Conservation (phyloP, 352 stramenopile species). For the Phytophthora pluvialis region DNA sequence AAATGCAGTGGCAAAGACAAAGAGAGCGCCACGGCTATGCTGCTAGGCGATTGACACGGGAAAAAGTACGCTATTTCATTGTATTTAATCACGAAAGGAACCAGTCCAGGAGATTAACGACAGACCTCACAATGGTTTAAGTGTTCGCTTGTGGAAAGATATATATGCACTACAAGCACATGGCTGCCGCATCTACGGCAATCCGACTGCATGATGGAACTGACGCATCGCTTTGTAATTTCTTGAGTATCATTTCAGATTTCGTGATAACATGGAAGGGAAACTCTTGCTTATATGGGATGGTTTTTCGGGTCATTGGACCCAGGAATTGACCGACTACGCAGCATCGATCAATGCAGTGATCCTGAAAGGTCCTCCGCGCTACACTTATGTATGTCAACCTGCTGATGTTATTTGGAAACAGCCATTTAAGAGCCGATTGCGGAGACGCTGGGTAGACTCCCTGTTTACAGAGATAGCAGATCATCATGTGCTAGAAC, state of each 20-base stretch:
- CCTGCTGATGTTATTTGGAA: too few species aligned
- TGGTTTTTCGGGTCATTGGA: too few species aligned
- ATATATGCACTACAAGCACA: not conserved
- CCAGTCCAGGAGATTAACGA: not conserved
- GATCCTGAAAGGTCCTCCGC: too few species aligned
- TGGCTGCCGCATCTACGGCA: conserved; percentile 3
- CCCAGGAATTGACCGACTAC: too few species aligned
- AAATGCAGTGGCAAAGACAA: conserved; percentile 12
- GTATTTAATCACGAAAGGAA: not conserved
- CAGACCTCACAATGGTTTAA: not conserved
- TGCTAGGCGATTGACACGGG: conserved; percentile 1
- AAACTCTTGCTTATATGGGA: conserved; percentile 5
- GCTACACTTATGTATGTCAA: too few species aligned
- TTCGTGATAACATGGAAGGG: not conserved
- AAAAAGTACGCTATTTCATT: conserved; percentile 1
- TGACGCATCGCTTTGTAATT: not conserved
- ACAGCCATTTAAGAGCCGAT: too few species aligned
- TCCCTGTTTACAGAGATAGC: too few species aligned
- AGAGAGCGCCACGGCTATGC: conserved; percentile 2
- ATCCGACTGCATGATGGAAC: conserved; percentile 9
- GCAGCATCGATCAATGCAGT: too few species aligned
- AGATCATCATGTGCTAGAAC: too few species aligned
- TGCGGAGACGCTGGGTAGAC: too few species aligned
- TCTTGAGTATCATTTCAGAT: conserved; percentile 1
- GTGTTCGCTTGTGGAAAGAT: not conserved